Evolutionary conservation across 164 flowering plant species (phyloP).

Genomic region (Akebia trifoliata): DNA sequence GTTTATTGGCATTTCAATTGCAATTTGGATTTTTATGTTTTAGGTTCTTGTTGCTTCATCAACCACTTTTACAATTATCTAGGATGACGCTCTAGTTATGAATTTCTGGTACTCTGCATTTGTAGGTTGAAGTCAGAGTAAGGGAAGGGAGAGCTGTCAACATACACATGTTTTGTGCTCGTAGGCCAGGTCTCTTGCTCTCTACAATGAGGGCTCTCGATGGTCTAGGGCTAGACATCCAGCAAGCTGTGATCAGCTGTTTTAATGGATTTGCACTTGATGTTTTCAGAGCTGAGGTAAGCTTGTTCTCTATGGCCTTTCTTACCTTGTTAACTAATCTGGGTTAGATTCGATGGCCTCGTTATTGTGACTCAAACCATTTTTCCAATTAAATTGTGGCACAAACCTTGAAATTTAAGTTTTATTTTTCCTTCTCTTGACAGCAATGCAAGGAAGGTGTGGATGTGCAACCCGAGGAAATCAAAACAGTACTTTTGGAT

Average conservation of each 20-base stretch:
- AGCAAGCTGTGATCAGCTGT: constrained; percentile 95
- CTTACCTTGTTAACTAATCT: too few species aligned
- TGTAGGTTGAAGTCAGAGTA: constrained; percentile 76
- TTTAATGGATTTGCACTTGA: constrained; percentile 93
- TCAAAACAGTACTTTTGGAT: constrained; percentile 63
- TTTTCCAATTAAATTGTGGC: too few species aligned
- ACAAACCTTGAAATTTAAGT: too few species aligned
- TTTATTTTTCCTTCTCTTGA: constrained; percentile 5
- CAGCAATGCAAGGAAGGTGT: constrained; percentile 75
- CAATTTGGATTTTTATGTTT: too few species aligned
- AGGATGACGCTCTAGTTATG: neutral
- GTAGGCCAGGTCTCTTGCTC: constrained; percentile 82
- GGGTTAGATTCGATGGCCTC: too few species aligned
- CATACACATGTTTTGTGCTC: constrained; percentile 92
- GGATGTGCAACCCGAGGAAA: constrained; percentile 56
- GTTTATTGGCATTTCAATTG: too few species aligned
- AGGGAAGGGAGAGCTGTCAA: constrained; percentile 91
- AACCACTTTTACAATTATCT: neutral
- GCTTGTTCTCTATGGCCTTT: neutral
- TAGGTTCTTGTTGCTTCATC: too few species aligned
- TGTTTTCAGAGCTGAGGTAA: constrained; percentile 90
- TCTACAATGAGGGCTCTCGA: constrained; percentile 88
- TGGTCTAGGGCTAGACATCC: constrained; percentile 77
- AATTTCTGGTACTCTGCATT: neutral
- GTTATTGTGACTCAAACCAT: too few species aligned